These are phyloP conservation scores for Pichia sp. DNA, from an alignment of 1,139 yeast genomes.

Conservation along the genomic window DNA sequence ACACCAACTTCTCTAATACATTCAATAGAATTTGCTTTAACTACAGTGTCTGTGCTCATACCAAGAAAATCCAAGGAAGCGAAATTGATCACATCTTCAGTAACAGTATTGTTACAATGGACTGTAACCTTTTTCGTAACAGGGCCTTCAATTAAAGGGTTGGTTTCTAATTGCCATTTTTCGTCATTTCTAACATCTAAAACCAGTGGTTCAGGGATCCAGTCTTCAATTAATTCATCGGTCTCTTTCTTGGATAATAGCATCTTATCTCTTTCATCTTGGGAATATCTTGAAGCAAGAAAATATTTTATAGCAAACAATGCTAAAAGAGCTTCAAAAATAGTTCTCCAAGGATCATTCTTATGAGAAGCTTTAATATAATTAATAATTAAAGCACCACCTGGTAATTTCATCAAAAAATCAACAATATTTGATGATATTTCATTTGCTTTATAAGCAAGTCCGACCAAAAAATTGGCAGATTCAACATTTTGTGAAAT, in stretches of 20 bases:
- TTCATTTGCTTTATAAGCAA: slow-evolving; percentile 23
- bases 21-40: slow-evolving; percentile 51
- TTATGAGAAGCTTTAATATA: slow-evolving; percentile 87
- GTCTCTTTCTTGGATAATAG: slow-evolving; percentile 60
- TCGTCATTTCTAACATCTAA: slow-evolving; percentile 47
- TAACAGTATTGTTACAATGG: slow-evolving; percentile 11
- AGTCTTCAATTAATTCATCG: slow-evolving; percentile 78
- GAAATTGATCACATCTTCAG: slow-evolving; percentile 47
- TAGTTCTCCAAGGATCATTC: slow-evolving; percentile 86
- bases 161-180: slow-evolving; percentile 52
- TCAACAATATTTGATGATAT: slow-evolving; percentile 21
- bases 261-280: slow-evolving; percentile 67
- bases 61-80: slow-evolving; percentile 59
- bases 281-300: slow-evolving; percentile 73
- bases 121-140: slow-evolving; percentile 36
- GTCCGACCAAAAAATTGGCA: slow-evolving; percentile 23
- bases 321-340: slow-evolving; percentile 70
- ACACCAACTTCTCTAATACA: slow-evolving; percentile 75
- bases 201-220: slow-evolving; percentile 86
- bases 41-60: slow-evolving; percentile 41
- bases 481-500: slow-evolving; percentile 13
- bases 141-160: slow-evolving; percentile 58
- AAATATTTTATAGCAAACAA: slow-evolving; percentile 85
- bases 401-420: slow-evolving; percentile 48
- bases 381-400: slow-evolving; percentile 67